A percentile compares a stretch with the other conserved stretches of the same genome.
phyloP scores from a whole-genome alignment of 805 yeast species.

The Pichia nanzhaoensis region DNA sequence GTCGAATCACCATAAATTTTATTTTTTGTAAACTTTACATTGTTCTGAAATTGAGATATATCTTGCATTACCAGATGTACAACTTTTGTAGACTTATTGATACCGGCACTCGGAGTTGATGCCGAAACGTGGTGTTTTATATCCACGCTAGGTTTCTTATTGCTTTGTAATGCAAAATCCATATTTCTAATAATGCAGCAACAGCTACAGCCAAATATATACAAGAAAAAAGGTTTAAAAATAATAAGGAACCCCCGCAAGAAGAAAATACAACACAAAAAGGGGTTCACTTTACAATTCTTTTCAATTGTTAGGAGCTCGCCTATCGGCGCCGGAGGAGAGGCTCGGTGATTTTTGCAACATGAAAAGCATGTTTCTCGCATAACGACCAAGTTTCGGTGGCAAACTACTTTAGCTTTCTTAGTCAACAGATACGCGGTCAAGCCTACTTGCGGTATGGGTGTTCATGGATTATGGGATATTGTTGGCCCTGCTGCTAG shows the following conservation, averaged over 20 bases:
- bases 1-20: background rate
- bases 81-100: background rate
- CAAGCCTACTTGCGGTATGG: slow-evolving; percentile 68
- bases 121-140: background rate
- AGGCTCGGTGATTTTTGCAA: background rate
- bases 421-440: too few relatives aligned
- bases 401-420: too few relatives aligned
- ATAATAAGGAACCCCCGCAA: too few relatives aligned
- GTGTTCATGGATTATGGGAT: slow-evolving; percentile 94
- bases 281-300: too few relatives aligned
- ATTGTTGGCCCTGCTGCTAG: slow-evolving; percentile 82
- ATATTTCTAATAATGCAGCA: background rate
- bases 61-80: slow-evolving; percentile 1
- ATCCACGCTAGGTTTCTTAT: background rate
- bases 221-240: too few relatives aligned
- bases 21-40: background rate
- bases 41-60: background rate
- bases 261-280: too few relatives aligned
- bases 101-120: background rate
- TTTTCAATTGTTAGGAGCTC: too few relatives aligned
- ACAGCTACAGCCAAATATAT: too few relatives aligned
- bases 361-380: too few relatives aligned
- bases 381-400: too few relatives aligned
- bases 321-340: too few relatives aligned
- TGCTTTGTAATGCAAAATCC: background rate